phyloP scores from a whole-genome alignment of 202 grass and related monocot genomes.

The Dendrocalamus latiflorus region DNA sequence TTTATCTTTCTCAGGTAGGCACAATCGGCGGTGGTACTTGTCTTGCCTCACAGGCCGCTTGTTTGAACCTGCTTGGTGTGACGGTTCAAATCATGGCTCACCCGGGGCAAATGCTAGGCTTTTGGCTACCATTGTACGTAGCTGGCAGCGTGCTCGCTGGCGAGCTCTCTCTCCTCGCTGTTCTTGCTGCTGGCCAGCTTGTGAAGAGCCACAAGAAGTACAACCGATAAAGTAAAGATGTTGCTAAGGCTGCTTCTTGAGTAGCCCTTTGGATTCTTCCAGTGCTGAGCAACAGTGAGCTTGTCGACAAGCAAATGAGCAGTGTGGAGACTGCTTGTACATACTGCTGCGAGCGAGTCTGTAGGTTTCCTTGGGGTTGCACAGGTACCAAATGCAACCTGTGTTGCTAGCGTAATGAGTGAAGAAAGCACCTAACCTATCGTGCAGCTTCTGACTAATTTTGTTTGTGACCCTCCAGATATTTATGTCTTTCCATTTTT shows the following conservation, averaged over 20 bases:
- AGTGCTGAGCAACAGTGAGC: neutral
- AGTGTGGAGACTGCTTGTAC: constrained; percentile 18
- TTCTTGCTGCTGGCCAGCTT: constrained; percentile 66
- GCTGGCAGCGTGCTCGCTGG: constrained; percentile 68
- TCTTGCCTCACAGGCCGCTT: constrained; percentile 69
- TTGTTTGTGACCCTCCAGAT: neutral
- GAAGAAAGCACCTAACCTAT: constrained; percentile 15
- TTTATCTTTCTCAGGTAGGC: constrained; percentile 48
- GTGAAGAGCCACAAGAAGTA: constrained; percentile 90
- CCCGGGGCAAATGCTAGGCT: constrained; percentile 55
- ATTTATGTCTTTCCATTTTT: neutral
- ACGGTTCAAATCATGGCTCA: constrained; percentile 50
- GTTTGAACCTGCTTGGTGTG: constrained; percentile 67
- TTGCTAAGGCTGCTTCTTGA: constrained; percentile 36
- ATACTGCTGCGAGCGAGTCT: constrained; percentile 6
- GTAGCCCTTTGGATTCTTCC: neutral
- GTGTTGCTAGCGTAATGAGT: constrained; percentile 5
- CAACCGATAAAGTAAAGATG: constrained; percentile 69
- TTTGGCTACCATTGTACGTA: constrained; percentile 66
- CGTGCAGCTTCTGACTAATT: constrained; percentile 32
- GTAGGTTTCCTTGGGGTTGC: neutral
- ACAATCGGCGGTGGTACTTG: constrained; percentile 73
- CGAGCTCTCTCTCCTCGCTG: constrained; percentile 76
- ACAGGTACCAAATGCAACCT: neutral
- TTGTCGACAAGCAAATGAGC: neutral